phyloP scores from a whole-genome alignment of 805 yeast genomes.

The Isabelozyma rhagii region DNA sequence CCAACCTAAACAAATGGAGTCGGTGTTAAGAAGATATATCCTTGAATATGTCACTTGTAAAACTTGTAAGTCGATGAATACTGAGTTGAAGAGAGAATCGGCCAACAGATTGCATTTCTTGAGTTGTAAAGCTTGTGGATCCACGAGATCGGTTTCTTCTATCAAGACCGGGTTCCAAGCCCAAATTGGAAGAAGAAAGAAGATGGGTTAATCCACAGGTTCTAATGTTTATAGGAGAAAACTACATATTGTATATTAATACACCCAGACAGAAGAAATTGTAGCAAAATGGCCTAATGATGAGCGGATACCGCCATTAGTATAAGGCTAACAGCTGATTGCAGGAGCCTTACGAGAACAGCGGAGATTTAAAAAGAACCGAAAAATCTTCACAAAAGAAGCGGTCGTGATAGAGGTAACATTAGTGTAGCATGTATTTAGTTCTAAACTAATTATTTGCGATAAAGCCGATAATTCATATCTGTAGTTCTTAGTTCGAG shows the following conservation, averaged over 20 bases:
- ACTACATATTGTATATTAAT: not conserved
- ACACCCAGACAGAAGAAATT: not conserved
- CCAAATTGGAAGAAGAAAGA: slow-evolving; percentile 87
- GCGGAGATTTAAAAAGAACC: too few species aligned
- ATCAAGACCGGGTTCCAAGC: slow-evolving; percentile 99
- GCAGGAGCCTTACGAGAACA: too few species aligned
- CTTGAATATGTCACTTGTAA: slow-evolving; percentile 97
- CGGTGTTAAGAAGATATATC: slow-evolving; percentile 93
- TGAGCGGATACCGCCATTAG: not conserved
- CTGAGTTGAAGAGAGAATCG: slow-evolving; percentile 91
- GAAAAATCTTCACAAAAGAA: too few species aligned
- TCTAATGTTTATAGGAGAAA: not conserved
- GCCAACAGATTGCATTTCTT: slow-evolving; percentile 95
- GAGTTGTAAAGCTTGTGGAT: slow-evolving; percentile 98
- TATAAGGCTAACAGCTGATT: too few species aligned
- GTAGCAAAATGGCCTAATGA: not conserved
- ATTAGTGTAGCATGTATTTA: too few species aligned
- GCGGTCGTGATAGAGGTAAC: too few species aligned
- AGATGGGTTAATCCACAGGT: slow-evolving; percentile 17
- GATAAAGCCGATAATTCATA: too few species aligned
- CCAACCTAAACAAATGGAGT: slow-evolving; percentile 96
- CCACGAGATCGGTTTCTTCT: slow-evolving; percentile 92
- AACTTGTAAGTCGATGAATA: slow-evolving; percentile 97
- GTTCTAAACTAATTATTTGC: too few species aligned
- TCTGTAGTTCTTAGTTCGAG: too few species aligned